phyloP scores from a whole-genome alignment of 805 yeast genomes.

The Lipomyces yamadae region DNA sequence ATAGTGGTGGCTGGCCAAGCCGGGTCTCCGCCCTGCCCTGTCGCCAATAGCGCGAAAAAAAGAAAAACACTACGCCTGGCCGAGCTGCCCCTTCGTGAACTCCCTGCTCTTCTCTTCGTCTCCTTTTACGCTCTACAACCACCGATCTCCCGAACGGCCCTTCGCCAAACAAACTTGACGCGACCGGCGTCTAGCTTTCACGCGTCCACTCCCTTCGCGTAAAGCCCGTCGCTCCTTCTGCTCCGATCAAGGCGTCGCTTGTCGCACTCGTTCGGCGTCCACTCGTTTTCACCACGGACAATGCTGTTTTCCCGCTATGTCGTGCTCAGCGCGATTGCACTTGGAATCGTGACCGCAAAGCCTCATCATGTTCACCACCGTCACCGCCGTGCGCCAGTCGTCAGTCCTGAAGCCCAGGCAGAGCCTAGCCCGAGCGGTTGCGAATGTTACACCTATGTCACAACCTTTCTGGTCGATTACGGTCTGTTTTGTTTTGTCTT shows the following conservation, averaged over 20 bases:
- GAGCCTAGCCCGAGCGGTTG: slow-evolving; percentile 8
- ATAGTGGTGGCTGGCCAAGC: not conserved
- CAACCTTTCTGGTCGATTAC: slow-evolving; percentile 29
- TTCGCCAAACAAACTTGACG: not conserved
- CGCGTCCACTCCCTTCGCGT: slow-evolving; percentile 9
- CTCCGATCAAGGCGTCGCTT: not conserved
- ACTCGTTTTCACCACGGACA: not conserved
- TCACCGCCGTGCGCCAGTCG: slow-evolving; percentile 19
- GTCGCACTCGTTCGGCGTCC: not conserved
- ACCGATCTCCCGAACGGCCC: not conserved
- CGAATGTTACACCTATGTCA: slow-evolving; percentile 29
- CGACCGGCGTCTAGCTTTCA: not conserved
- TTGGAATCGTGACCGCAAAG: slow-evolving; percentile 9
- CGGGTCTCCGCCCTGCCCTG: not conserved
- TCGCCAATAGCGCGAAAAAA: not conserved
- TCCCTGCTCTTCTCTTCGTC: not conserved
- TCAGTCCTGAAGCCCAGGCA: slow-evolving; percentile 3
- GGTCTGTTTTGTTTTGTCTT: slow-evolving; percentile 11
- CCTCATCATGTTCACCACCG: slow-evolving; percentile 23
- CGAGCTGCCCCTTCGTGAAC: not conserved
- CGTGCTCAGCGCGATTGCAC: not conserved
- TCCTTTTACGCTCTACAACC: not conserved
- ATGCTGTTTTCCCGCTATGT: slow-evolving; percentile 2
- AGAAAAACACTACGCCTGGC: not conserved
- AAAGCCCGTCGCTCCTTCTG: not conserved